Conservation (phyloP, 306 rosid species). For the Cercis canadensis region DNA sequence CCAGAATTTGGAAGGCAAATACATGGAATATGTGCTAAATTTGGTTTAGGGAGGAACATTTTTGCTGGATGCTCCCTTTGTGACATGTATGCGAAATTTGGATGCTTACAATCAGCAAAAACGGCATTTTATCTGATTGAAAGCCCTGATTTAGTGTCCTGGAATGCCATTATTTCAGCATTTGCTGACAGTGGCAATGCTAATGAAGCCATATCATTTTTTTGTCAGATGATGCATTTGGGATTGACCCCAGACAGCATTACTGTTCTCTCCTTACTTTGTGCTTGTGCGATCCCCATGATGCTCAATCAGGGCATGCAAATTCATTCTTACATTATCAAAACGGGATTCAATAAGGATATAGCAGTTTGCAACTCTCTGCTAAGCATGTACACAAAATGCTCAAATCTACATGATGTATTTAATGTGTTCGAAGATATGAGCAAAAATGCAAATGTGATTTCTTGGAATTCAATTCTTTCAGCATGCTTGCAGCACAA, state of each 20-base stretch:
- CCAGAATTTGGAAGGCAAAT: conserved; percentile 75
- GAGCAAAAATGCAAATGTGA: conserved; percentile 48
- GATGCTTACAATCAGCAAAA: conserved; percentile 58
- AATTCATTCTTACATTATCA: conserved; percentile 62
- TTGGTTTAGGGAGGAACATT: conserved; percentile 61
- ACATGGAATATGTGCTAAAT: conserved; percentile 69
- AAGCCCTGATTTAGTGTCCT: conserved; percentile 70
- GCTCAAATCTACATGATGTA: conserved; percentile 63
- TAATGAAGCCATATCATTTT: conserved; percentile 57
- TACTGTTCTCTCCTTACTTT: conserved; percentile 64
- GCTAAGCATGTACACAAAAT: conserved; percentile 72
- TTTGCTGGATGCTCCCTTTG: conserved; percentile 83
- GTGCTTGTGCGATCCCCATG: conserved; percentile 59
- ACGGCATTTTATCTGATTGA: conserved; percentile 59
- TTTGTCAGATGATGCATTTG: conserved; percentile 54
- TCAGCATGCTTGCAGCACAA: conserved; percentile 69
- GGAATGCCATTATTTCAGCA: conserved; percentile 83
- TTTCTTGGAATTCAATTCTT: conserved; percentile 82
- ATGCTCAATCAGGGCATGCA: conserved; percentile 69
- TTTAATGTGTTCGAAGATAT: conserved; percentile 54
- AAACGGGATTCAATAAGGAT: conserved; percentile 52
- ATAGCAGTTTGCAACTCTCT: conserved; percentile 61
- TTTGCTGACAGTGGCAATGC: conserved; percentile 52
- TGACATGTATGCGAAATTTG: conserved; percentile 80
- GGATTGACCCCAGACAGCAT: conserved; percentile 61